Conservation (phyloP, 2,329 filamentous ascomycete genomes). For the Hypomyces perniciosus region DNA sequence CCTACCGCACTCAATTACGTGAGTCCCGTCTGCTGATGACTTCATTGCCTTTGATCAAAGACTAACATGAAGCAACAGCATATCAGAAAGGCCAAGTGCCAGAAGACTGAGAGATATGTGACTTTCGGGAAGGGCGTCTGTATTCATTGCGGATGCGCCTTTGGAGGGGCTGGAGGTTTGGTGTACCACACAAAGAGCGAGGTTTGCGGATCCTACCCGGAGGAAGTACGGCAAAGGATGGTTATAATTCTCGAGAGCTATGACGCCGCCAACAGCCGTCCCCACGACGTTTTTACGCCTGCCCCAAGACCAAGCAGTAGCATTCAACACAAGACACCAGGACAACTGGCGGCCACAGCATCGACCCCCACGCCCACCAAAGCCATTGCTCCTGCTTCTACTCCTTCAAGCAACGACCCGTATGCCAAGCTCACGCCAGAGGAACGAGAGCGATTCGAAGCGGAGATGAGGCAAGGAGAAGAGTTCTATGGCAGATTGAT, state of each 20-base stretch:
- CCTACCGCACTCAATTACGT: slow-evolving; percentile 26
- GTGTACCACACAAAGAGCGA: slow-evolving; percentile 39
- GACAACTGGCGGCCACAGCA: neutral
- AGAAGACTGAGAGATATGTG: too few species aligned
- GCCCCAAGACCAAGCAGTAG: too few species aligned
- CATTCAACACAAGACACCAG: neutral
- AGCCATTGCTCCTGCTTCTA: neutral
- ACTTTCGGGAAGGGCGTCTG: slow-evolving; percentile 32
- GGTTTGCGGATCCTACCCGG: slow-evolving; percentile 40
- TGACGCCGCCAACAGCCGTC: neutral
- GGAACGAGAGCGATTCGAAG: slow-evolving; percentile 20
- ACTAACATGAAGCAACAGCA: slow-evolving; percentile 5
- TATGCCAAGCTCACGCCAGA: slow-evolving; percentile 39
- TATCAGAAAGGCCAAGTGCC: slow-evolving; percentile 8
- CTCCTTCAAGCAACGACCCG: slow-evolving; percentile 28
- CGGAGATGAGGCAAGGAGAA: slow-evolving; percentile 26
- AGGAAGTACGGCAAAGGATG: slow-evolving; percentile 7
- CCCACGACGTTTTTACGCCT: neutral
- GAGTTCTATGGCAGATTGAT: slow-evolving; percentile 36
- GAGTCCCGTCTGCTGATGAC: slow-evolving; percentile 1
- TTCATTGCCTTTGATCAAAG: neutral
- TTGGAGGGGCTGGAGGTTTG: slow-evolving; percentile 36
- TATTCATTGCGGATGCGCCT: slow-evolving; percentile 38
- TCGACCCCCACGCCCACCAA: slow-evolving; percentile 4
- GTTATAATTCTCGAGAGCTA: neutral